Base-by-base conservation (phyloP, 2,329 filamentous ascomycete species). In the Domatiomyces catenatus region DNA sequence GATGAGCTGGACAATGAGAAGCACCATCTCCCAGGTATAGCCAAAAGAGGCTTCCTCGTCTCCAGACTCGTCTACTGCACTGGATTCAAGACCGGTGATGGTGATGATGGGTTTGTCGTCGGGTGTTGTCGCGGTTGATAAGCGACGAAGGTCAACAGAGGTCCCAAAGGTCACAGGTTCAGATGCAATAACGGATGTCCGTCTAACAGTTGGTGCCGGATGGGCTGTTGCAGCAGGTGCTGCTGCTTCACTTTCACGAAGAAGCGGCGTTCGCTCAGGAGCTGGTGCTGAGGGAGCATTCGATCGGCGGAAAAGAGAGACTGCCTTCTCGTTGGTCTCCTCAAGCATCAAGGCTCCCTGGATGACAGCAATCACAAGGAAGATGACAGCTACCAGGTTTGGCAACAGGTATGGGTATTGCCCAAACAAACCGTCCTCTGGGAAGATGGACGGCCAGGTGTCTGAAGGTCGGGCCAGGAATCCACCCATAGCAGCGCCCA, bases 1-100 rank as follows among this genome's bases (percentile, higher is more conserved):
- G 8, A 71, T 62, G 0, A 50, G 44, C 20, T 50, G 49, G 20
- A 47, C 3, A 26, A 50, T 50, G 18, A 50, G 42, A 17, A 50
- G 45, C 20, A 42, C 42, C 44, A 50, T 45, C 28, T 42, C 39
- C 18, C 44, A 36, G 22, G 18, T 42, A 18, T 42, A 50, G 43
- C 43, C n/a, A 28, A 5, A 18, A 18, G 22, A 18, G 3, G 45
- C 8, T 8, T 47, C 45, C 10, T 26, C 26, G 8, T 26, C 17
- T 18, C 17, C 17, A 8, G 45, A 7, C 8, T 47, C 17, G 19
- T 47, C 45, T 8, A 24, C 20, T 47, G 17, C 45, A 32, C 5
- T 47, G 17, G 6, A 12, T 22, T 18, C 20, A 8, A 47, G 1
- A 17, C 17, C 8, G 7, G 10, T 22, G 3, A 28, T 18, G 17